A percentile compares a stretch with the other conserved stretches of the same genome.
These are phyloP conservation scores for Cylindrotheca fusiformis DNA, from an alignment of 108 stramenopile species.

Conservation along the genomic window DNA sequence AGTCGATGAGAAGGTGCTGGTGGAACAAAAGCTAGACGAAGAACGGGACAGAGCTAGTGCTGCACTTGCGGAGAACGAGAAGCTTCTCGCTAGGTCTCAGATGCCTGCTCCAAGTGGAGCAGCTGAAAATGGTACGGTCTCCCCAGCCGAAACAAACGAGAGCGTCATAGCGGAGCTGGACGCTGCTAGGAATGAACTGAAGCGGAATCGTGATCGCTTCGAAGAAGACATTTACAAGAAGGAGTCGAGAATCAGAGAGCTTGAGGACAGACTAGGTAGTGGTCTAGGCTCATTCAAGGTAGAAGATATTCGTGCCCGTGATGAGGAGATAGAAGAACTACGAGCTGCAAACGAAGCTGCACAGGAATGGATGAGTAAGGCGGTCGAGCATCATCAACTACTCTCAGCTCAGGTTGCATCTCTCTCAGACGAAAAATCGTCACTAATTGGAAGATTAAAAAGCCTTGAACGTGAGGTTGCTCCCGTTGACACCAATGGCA, in stretches of 20 bases:
- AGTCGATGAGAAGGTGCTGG: too few species aligned
- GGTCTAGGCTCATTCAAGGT: constrained; percentile 25
- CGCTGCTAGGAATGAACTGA: constrained; percentile 19
- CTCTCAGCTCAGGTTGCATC: constrained; percentile 42
- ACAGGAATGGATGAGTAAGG: constrained; percentile 80
- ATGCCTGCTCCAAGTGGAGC: background rate
- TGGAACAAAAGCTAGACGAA: too few species aligned
- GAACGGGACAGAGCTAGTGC: background rate
- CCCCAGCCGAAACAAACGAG: background rate
- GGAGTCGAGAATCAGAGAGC: constrained; percentile 36
- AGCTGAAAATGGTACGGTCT: background rate
- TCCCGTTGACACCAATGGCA: background rate
- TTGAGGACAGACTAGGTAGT: constrained; percentile 32
- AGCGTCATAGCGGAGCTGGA: constrained; percentile 2
- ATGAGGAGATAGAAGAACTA: constrained; percentile 49
- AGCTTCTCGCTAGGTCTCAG: background rate
- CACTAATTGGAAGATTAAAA: constrained; percentile 15
- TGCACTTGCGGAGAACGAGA: background rate
- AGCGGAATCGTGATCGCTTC: constrained; percentile 1
- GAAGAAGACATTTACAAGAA: constrained; percentile 37
- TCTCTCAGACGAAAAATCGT: constrained; percentile 29
- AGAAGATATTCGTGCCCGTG: constrained; percentile 35
- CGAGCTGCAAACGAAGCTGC: constrained; percentile 55
- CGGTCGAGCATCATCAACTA: constrained; percentile 58
- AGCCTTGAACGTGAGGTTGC: background rate